Base-by-base conservation (phyloP, 73 alveolate species). In the Stentor roeselii region DNA sequence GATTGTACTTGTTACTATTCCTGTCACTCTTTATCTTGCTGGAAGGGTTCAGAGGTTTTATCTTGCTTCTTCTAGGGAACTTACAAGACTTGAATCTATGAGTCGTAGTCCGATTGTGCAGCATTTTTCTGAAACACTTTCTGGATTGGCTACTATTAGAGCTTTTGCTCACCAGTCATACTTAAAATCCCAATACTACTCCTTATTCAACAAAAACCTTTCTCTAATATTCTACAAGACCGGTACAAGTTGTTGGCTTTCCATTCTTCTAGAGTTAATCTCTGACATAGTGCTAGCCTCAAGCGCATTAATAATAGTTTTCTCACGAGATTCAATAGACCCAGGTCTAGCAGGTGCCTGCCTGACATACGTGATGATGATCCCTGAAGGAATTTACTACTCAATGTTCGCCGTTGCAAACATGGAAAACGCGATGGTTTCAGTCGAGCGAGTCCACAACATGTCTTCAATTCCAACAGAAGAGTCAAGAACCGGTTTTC, bases 81-180 rank as follows among this genome's bases (percentile, higher is more conserved):
- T 93, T 61, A 82, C 89, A 58, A 90, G 98, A 83, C 58, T 95
- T 59, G 99, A 97, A 83, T 87, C 95, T 3, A 89, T 93, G 37
- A 88, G 97, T 2, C 90, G 92, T 42, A 87, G 96, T 42, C 99
- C 99, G 6, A 91, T 97, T n/a, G 60, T 97, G n/a, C 91, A 95
- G 78, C 89, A 83, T 84, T 87, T 95, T 40, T 86, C 91, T 50
- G 99, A 97, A 84, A 88, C 98, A 15, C 88, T 93, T 27, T 60
- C 89, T 35, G 99, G 99, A 21, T 85, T 90, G 27, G 78, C 95
- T 14, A 92, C 98, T 4, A 95, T 97, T 34, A 85, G 99, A 82
- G 98, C 99, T 2, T 95, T 60, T 84, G 86, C 90, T 37, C 87
- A 87, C 59, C 88, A 90, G n/a, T n/a, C n/a, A n/a, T n/a, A n/a